Percentiles rank a stretch among this genome's conserved stretches.
Conservation (phyloP, 129 eudicot genomes). For the Flaveria brownii region DNA sequence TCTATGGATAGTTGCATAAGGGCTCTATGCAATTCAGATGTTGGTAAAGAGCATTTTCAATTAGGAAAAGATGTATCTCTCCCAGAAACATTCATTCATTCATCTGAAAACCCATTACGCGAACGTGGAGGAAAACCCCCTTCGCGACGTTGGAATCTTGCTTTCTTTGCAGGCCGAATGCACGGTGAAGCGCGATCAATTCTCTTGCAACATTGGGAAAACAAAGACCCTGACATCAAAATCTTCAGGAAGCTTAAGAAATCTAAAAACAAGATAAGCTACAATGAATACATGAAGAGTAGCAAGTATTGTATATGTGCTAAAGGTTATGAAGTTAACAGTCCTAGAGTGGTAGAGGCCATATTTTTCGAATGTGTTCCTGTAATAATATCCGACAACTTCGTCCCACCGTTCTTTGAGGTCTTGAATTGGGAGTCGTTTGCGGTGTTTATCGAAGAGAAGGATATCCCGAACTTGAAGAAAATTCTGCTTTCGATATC, state of each 20-base stretch:
- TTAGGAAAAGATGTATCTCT: constrained; percentile 28
- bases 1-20: constrained; percentile 26
- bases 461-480: constrained; percentile 51
- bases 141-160: not conserved
- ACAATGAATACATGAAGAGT: constrained; percentile 23
- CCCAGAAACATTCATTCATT: constrained; percentile 14
- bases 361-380: constrained; percentile 48
- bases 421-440: constrained; percentile 46
- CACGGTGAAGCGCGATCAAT: not conserved
- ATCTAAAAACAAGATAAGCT: constrained; percentile 4
- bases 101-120: constrained; percentile 13
- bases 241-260: not conserved
- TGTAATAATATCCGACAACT: constrained; percentile 45
- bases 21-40: constrained; percentile 26
- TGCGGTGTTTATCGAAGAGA: constrained; percentile 36
- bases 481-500: constrained; percentile 39
- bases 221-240: constrained; percentile 19
- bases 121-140: constrained; percentile 25
- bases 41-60: constrained; percentile 13
- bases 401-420: constrained; percentile 48
- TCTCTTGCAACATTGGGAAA: constrained; percentile 25
- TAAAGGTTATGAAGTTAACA: constrained; percentile 46
- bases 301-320: constrained; percentile 36
- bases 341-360: constrained; percentile 49
- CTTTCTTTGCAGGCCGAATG: constrained; percentile 23